Conservation (phyloP, 768 basidiomycete genomes). For the Mycena albidolilacea region DNA sequence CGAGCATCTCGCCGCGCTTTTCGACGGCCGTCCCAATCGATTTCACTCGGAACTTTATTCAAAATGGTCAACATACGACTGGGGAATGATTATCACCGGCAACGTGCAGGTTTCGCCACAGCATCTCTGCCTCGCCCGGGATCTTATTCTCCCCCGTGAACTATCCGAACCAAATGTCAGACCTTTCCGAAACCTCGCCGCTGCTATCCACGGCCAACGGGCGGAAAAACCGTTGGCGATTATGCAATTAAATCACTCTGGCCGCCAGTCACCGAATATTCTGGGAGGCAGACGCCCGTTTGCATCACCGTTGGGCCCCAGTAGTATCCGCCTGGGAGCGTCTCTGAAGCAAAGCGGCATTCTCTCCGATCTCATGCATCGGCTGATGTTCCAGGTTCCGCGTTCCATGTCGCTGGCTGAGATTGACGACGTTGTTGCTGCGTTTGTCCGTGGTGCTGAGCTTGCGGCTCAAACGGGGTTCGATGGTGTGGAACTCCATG, state of each 20-base stretch:
- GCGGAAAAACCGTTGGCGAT: conserved; percentile 60
- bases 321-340: conserved; percentile 67
- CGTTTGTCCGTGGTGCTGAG: conserved; percentile 78
- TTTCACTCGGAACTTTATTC: conserved; percentile 77
- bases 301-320: conserved; percentile 78
- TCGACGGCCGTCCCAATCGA: conserved; percentile 81
- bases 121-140: conserved; percentile 82
- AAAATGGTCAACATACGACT: conserved; percentile 80
- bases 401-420: conserved; percentile 70
- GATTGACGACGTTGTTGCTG: conserved; percentile 70
- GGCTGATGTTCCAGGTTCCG: conserved; percentile 75
- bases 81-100: conserved; percentile 93
- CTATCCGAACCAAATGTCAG: conserved; percentile 59
- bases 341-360: conserved; percentile 35
- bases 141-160: conserved; percentile 70
- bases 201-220: conserved; percentile 61
- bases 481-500: conserved; percentile 91
- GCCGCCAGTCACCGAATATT: conserved; percentile 86
- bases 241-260: conserved; percentile 88
- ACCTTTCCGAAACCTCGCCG: conserved; percentile 67
- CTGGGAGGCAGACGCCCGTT: conserved; percentile 78
- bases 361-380: conserved; percentile 58
- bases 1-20: conserved; percentile 79
- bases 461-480: conserved; percentile 80
- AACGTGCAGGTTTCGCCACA: conserved; percentile 78